These are phyloP conservation scores for Aspergillus diversus DNA, from an alignment of 495 filamentous ascomycete genomes.

Conservation along the genomic window DNA sequence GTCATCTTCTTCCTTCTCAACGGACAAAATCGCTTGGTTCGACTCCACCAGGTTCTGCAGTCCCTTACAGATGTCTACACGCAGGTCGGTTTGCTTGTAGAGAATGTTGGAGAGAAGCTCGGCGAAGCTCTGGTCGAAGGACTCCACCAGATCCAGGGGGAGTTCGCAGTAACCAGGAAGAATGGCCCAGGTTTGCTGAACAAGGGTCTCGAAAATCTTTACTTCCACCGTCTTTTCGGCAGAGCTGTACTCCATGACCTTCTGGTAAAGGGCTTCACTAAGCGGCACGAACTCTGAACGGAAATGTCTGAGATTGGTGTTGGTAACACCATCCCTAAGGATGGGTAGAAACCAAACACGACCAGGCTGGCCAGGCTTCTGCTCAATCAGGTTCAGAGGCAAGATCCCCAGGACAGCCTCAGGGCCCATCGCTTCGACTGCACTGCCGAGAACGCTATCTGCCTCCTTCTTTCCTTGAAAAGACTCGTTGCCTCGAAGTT, in stretches of 20 bases:
- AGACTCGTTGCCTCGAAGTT: conserved; percentile 83
- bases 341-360: conserved; percentile 94
- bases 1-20: conserved; percentile 65
- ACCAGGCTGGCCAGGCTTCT: conserved; percentile 74
- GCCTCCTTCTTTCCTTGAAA: conserved; percentile 96
- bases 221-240: conserved; percentile 88
- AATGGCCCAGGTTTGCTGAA: conserved; percentile 92
- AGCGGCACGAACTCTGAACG: conserved; percentile 81
- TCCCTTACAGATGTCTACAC: conserved; percentile 81
- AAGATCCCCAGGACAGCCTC: conserved; percentile 76
- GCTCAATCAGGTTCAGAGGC: conserved; percentile 80
- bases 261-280: conserved; percentile 88
- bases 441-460: conserved; percentile 83
- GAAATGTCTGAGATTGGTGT: conserved; percentile 86
- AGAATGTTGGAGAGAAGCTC: conserved; percentile 89
- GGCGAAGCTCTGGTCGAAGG: conserved; percentile 88
- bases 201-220: conserved; percentile 96
- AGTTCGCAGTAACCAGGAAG: conserved; percentile 96
- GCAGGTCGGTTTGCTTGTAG: conserved; percentile 87
- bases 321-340: conserved; percentile 79
- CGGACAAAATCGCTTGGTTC: conserved; percentile 72
- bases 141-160: conserved; percentile 74
- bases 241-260: conserved; percentile 75
- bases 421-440: conserved; percentile 86
- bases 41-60: conserved; percentile 88